Evolutionary conservation across 1,139 yeast species (phyloP).

Genomic region (Diutina neorugosa): DNA sequence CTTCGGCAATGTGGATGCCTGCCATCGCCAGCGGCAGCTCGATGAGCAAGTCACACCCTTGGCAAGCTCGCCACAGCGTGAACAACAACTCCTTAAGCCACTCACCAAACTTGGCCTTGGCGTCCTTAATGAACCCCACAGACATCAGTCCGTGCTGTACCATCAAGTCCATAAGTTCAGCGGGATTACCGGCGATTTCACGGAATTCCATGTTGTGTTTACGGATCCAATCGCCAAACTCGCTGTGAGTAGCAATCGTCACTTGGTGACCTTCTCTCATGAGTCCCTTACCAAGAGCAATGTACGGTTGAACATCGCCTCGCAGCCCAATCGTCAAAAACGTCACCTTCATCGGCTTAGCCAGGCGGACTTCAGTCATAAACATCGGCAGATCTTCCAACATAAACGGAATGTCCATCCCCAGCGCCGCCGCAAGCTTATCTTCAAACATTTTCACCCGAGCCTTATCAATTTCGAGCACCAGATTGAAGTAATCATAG

Average conservation of each 20-base stretch:
- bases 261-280: constrained; percentile 72
- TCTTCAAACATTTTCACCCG: constrained; percentile 53
- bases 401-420: constrained; percentile 53
- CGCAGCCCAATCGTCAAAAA: constrained; percentile 85
- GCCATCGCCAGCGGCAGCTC: constrained; percentile 96
- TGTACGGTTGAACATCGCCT: constrained; percentile 95
- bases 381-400: constrained; percentile 52
- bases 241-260: constrained; percentile 75
- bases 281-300: constrained; percentile 76
- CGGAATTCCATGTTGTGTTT: constrained; percentile 55
- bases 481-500: not conserved
- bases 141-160: constrained; percentile 84
- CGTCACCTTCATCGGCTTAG: constrained; percentile 46
- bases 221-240: constrained; percentile 66
- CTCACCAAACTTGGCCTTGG: constrained; percentile 58
- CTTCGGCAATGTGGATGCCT: constrained; percentile 91
- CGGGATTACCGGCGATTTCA: constrained; percentile 85
- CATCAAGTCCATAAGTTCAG: constrained; percentile 85
- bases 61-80: constrained; percentile 80
- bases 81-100: constrained; percentile 69
- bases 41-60: constrained; percentile 69
- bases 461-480: constrained; percentile 20
- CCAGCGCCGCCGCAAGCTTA: constrained; percentile 43
- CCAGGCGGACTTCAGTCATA: constrained; percentile 40
- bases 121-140: constrained; percentile 73